Evolutionary conservation across 148 eudicot species (phyloP), one percentile per base, ranked within the genome.

Genomic region (Drosera capensis): DNA sequence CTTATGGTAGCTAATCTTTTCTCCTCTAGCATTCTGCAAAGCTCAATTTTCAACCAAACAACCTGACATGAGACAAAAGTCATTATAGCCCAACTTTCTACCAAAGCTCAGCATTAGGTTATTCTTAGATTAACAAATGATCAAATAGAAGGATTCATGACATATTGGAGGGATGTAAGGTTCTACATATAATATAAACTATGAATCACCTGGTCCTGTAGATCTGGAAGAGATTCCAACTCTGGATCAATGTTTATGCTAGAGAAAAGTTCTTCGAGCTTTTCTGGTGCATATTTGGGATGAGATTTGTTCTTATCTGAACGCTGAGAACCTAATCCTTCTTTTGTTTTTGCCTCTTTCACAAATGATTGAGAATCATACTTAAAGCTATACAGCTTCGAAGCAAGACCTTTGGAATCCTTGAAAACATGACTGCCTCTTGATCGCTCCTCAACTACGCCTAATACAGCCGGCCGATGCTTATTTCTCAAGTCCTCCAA

Each of bases 371-470:
- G 73, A 54, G 71, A 65, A 59, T 68, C 79, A 48, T 77, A 77
- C 65, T 80, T 80, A 65, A 88, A 88, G 63, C 94, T 88, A 59
- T 75, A 78, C 58, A 88, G 52, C 74, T 83, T 88, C n/a, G 78
- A 60, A 23, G 80, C 86, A 28, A 88, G 80, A 54, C 67, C 58
- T 57, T 86, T 82, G 22, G 96, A 71, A 45, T 71, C 68, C 57
- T 70, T 77, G 30, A 71, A 73, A 46, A 62, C 66, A 54, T 57
- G 59, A 45, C 42, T 65, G 52, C 82, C 96, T 64, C 71, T 72
- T 31, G 64, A 57, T 71, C 83, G 68, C 52, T 83, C 92, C 66
- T 77, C 64, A 44, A 68, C 54, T 23, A 64, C 62, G 41, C 47
- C 75, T 45, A 77, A 53, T 46, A 88, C 68, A 45, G 86, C 46